A percentile compares a stretch with the other conserved stretches of the same genome.
Evolutionary conservation across 768 basidiomycete genomes (phyloP).

Genomic region (Hypholoma sublateritium): DNA sequence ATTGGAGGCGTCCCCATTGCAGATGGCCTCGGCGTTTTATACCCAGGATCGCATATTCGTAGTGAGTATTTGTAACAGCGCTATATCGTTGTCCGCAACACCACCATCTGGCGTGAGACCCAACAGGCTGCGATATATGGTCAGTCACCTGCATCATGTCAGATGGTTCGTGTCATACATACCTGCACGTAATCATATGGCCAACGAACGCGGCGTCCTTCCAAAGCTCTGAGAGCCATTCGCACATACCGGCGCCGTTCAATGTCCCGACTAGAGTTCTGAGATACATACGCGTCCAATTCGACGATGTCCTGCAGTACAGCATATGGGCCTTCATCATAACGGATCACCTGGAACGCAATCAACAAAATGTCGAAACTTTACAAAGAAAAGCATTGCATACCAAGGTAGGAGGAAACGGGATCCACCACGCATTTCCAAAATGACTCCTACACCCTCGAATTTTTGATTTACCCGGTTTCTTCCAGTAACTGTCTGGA

Average conservation of each 20-base stretch:
- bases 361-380: neutral
- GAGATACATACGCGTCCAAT: constrained; percentile 58
- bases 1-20: constrained; percentile 48
- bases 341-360: constrained; percentile 57
- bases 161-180: constrained; percentile 13
- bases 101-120: constrained; percentile 43
- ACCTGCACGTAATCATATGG: constrained; percentile 63
- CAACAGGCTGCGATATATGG: constrained; percentile 39
- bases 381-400: constrained; percentile 17
- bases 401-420: constrained; percentile 74
- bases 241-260: constrained; percentile 55
- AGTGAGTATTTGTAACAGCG: constrained; percentile 47
- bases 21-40: constrained; percentile 56
- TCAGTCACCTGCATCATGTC: neutral
- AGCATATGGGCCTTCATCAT: constrained; percentile 57
- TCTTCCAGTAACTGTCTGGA: constrained; percentile 73
- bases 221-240: constrained; percentile 62
- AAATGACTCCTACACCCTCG: constrained; percentile 50
- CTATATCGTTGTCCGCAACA: constrained; percentile 47
- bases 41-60: constrained; percentile 44
- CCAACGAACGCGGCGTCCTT: constrained; percentile 60
- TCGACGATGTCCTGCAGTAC: constrained; percentile 48
- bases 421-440: constrained; percentile 79
- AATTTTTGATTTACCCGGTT: constrained; percentile 21
- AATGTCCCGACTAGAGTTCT: constrained; percentile 56